Evolutionary conservation across 2,329 filamentous ascomycete species (phyloP).

Genomic region (Diaporthe vaccinii): DNA sequence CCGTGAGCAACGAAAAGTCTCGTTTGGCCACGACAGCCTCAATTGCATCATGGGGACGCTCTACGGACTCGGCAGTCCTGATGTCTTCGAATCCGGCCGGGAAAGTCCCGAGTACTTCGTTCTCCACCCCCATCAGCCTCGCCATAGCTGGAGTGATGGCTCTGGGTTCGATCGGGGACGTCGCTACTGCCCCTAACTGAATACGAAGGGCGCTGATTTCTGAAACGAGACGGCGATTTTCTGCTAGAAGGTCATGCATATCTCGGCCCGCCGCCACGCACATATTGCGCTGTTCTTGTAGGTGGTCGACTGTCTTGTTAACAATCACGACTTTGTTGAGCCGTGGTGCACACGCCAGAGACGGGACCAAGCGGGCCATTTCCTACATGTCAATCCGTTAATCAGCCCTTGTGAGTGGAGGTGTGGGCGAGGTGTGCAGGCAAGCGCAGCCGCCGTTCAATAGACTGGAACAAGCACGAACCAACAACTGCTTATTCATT

Average conservation of each 20-base stretch:
- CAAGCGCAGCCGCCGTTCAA: too few relatives aligned
- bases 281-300: not conserved
- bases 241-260: not conserved
- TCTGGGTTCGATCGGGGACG: not conserved
- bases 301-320: not conserved
- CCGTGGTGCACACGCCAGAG: not conserved
- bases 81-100: not conserved
- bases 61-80: not conserved
- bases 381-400: not conserved
- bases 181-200: not conserved
- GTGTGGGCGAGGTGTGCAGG: not conserved
- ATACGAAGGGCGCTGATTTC: not conserved
- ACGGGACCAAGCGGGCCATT: not conserved
- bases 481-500: not conserved
- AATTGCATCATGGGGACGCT: not conserved
- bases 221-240: not conserved
- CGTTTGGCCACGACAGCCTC: not conserved
- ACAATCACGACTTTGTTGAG: not conserved
- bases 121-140: not conserved
- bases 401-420: not conserved
- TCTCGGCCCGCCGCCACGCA: not conserved
- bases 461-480: not conserved
- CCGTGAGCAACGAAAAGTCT: not conserved
- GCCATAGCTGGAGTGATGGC: not conserved
- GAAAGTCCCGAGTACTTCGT: not conserved